Evolutionary conservation across 192 early-diverging fungal genomes (phyloP).

Genomic region (Lobosporangium transversale): DNA sequence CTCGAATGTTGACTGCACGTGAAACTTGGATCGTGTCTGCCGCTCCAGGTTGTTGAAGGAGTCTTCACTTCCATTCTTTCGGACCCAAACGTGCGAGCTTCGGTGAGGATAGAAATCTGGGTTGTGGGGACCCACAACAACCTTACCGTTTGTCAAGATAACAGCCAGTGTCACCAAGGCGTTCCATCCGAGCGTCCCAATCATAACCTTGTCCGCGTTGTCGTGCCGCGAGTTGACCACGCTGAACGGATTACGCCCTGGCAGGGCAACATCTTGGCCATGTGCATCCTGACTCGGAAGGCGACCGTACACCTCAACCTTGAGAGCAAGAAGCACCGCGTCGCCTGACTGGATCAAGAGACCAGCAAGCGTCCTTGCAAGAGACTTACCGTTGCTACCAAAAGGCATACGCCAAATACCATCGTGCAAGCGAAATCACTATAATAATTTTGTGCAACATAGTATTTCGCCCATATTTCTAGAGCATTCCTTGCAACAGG

Average conservation of each 20-base stretch:
- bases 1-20: conserved; percentile 10
- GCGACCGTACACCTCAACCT: conserved; percentile 23
- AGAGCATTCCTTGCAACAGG: too few relatives aligned
- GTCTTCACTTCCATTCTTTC: conserved; percentile 1
- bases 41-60: conserved; percentile 11
- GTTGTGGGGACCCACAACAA: background rate
- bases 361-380: conserved; percentile 14
- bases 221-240: conserved; percentile 8
- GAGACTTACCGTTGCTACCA: conserved; percentile 7
- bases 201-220: conserved; percentile 22
- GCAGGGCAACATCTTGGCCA: conserved; percentile 17
- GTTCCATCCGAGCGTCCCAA: conserved; percentile 1
- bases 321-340: conserved; percentile 3
- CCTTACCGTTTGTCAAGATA: background rate
- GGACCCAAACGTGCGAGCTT: background rate
- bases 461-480: too few relatives aligned
- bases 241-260: conserved; percentile 14
- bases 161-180: background rate
- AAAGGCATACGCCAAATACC: conserved; percentile 13
- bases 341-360: conserved; percentile 17
- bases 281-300: conserved; percentile 14
- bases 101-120: background rate
- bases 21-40: background rate
- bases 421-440: too few relatives aligned
- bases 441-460: too few relatives aligned